A percentile compares a stretch with the other conserved stretches of the same genome.
Evolutionary conservation across 2,329 filamentous ascomycete species (phyloP).

Genomic region (Cladosporium sp.): DNA sequence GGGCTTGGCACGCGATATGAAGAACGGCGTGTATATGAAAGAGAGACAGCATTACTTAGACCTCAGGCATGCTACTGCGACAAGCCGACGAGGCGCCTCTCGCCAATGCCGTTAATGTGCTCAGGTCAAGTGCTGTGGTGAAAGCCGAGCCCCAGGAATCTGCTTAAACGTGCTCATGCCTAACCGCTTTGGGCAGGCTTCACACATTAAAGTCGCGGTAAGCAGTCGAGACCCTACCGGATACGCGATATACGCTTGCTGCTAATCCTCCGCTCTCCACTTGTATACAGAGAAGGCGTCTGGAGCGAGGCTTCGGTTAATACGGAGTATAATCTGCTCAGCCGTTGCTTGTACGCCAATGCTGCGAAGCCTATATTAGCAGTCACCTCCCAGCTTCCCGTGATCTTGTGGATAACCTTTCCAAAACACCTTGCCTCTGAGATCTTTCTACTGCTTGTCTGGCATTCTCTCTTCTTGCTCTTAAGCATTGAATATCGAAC

Average conservation of each 20-base stretch:
- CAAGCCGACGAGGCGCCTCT: background rate
- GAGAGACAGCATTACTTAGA: conserved; percentile 4
- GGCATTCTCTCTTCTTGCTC: background rate
- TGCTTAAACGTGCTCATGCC: conserved; percentile 7
- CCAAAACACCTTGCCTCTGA: too few species aligned
- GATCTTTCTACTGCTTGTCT: too few species aligned
- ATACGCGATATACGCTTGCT: background rate
- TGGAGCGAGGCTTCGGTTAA: background rate
- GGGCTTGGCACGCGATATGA: background rate
- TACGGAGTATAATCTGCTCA: conserved; percentile 1
- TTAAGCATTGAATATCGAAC: background rate
- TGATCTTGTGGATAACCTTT: too few species aligned
- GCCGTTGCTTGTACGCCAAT: background rate
- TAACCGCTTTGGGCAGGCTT: background rate
- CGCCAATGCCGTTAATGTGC: background rate
- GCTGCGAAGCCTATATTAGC: background rate
- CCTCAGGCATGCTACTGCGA: background rate
- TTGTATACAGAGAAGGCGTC: background rate
- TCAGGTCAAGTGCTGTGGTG: background rate
- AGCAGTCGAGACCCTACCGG: background rate
- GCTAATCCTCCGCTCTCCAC: background rate
- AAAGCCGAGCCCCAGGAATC: background rate
- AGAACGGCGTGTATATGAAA: background rate
- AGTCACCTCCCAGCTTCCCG: background rate
- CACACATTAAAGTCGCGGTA: background rate